Percentiles rank a stretch among this genome's conserved stretches.
Evolutionary conservation across 1,284 basidiomycete genomes (phyloP).

Genomic region (Xanthoconium separans): DNA sequence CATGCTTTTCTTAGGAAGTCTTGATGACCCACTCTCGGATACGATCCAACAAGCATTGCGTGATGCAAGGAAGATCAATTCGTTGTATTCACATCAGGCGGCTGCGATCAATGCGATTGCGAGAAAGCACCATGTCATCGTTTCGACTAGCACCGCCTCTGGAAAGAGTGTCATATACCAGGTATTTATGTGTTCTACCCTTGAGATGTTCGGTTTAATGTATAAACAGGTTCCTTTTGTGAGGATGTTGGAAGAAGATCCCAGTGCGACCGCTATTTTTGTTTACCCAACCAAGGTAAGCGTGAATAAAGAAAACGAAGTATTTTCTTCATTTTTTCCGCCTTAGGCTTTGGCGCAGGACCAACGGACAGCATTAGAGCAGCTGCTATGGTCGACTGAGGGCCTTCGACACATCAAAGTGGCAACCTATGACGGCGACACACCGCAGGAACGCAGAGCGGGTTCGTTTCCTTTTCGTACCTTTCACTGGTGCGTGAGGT

Average conservation of each 20-base stretch:
- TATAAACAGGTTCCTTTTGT: constrained; percentile 68
- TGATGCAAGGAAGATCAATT: constrained; percentile 62
- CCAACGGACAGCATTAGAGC: constrained; percentile 70
- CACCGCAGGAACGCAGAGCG: constrained; percentile 62
- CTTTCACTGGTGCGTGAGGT: neutral
- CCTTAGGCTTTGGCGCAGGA: constrained; percentile 85
- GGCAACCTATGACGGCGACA: constrained; percentile 89
- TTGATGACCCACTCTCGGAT: constrained; percentile 59
- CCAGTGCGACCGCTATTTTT: constrained; percentile 72
- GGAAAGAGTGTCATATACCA: constrained; percentile 93
- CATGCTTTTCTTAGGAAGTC: constrained; percentile 38
- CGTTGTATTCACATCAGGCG: constrained; percentile 80
- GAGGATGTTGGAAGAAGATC: constrained; percentile 64
- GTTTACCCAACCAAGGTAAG: constrained; percentile 86
- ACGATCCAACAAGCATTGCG: constrained; percentile 59
- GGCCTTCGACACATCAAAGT: constrained; percentile 66
- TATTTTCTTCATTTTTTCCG: neutral
- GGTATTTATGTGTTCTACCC: constrained; percentile 35
- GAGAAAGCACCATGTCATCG: constrained; percentile 72
- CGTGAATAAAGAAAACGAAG: neutral
- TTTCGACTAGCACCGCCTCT: constrained; percentile 89
- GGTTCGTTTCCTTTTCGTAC: constrained; percentile 38
- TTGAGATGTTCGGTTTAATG: neutral
- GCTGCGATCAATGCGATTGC: constrained; percentile 71
- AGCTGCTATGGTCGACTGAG: constrained; percentile 61